Conservation (phyloP, 164 flowering plant genomes). For the Piper longum region DNA sequence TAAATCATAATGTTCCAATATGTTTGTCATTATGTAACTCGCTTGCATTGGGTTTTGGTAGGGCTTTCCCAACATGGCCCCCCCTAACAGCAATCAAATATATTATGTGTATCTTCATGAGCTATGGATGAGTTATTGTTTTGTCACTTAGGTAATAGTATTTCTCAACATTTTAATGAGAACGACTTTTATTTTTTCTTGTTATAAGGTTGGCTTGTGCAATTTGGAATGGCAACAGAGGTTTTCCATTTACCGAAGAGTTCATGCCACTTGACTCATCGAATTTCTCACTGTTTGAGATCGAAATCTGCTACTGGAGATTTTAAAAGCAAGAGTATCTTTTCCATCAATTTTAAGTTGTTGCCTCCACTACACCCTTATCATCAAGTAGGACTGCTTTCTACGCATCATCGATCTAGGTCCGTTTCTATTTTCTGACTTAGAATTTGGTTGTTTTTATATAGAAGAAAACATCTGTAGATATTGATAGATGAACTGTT, state of each 20-base stretch:
- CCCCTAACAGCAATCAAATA: too few relatives aligned
- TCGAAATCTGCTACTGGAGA: slow-evolving; percentile 15
- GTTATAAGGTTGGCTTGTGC: slow-evolving; percentile 1
- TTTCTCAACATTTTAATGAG: too few relatives aligned
- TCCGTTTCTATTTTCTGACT: background rate
- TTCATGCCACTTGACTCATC: slow-evolving; percentile 5
- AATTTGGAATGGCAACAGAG: slow-evolving; percentile 12
- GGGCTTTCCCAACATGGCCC: too few relatives aligned
- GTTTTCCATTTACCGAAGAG: slow-evolving; percentile 7
- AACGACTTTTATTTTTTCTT: too few relatives aligned
- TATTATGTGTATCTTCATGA: too few relatives aligned
- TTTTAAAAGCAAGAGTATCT: slow-evolving; percentile 13
- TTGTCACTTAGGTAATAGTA: too few relatives aligned
- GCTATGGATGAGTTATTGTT: too few relatives aligned
- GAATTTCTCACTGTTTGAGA: slow-evolving; percentile 7
- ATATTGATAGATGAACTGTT: too few relatives aligned
- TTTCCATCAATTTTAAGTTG: slow-evolving; percentile 13
- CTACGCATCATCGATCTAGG: background rate
- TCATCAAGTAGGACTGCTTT: slow-evolving; percentile 12
- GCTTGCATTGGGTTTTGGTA: too few relatives aligned
- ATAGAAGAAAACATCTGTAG: too few relatives aligned
- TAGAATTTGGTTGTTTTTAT: background rate
- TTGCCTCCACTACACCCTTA: slow-evolving; percentile 12
- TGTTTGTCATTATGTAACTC: too few relatives aligned
- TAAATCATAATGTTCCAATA: too few relatives aligned